Conservation (phyloP, 2,329 filamentous ascomycete genomes). For the Periconia sp. region DNA sequence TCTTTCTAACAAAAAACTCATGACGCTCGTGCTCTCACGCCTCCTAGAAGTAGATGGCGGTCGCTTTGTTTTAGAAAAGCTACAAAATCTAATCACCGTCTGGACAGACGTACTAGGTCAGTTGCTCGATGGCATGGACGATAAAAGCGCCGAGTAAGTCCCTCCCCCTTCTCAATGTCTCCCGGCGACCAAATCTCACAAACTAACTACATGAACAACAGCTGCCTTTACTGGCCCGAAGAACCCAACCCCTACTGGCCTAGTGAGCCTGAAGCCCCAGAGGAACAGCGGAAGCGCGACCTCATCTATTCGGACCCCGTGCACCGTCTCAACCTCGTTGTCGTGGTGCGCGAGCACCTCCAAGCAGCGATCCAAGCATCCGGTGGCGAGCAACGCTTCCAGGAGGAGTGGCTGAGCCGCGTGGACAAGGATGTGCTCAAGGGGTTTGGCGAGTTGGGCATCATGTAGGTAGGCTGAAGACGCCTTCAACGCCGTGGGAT, state of each 20-base stretch:
- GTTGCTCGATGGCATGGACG: constrained; percentile 62
- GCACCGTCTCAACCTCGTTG: constrained; percentile 64
- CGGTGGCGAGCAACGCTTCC: constrained; percentile 68
- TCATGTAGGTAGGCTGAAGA: constrained; percentile 40
- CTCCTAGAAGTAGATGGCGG: constrained; percentile 64
- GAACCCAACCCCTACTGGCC: constrained; percentile 29
- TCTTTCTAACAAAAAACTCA: constrained; percentile 68
- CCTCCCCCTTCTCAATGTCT: neutral
- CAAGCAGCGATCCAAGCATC: constrained; percentile 59
- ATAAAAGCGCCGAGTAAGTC: constrained; percentile 43
- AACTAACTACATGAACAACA: constrained; percentile 12
- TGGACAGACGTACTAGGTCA: constrained; percentile 73
- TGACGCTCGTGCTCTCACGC: constrained; percentile 70
- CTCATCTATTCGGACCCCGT: constrained; percentile 65
- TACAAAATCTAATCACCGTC: constrained; percentile 74
- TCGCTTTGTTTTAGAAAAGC: constrained; percentile 58
- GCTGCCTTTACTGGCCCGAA: constrained; percentile 46
- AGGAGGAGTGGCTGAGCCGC: constrained; percentile 69
- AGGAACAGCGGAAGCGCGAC: constrained; percentile 51
- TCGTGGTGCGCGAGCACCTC: constrained; percentile 66
- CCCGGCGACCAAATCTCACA: neutral
- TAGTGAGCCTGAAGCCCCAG: constrained; percentile 45
- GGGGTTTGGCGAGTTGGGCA: constrained; percentile 55
- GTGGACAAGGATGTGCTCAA: constrained; percentile 72
- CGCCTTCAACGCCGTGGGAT: no score